Conservation (phyloP, 257 asterid species). For the Solanum appendiculatum region DNA sequence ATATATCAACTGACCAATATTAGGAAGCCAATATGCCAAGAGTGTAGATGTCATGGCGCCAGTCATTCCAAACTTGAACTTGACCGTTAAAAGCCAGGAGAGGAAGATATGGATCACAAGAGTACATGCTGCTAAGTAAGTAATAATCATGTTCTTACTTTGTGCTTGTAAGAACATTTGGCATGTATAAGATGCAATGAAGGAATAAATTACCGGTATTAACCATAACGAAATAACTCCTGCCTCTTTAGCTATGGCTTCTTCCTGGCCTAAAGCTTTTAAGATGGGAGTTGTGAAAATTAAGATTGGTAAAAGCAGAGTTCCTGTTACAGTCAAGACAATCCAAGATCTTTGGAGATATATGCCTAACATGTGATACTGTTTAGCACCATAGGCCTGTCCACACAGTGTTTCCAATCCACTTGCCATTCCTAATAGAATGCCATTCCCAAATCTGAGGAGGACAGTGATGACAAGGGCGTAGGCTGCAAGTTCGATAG, state of each 20-base stretch:
- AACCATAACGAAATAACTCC: constrained; percentile 42
- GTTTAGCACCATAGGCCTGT: constrained; percentile 77
- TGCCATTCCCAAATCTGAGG: constrained; percentile 36
- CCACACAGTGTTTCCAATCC: constrained; percentile 78
- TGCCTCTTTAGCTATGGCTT: constrained; percentile 32
- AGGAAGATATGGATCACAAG: constrained; percentile 39
- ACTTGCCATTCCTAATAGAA: constrained; percentile 62
- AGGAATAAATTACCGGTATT: constrained; percentile 51
- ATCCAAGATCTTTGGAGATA: constrained; percentile 83
- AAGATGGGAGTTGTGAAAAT: constrained; percentile 44
- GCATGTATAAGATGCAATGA: constrained; percentile 42
- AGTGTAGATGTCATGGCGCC: constrained; percentile 61
- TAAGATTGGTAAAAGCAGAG: constrained; percentile 35
- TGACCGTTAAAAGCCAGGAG: constrained; percentile 54
- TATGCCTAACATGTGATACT: constrained; percentile 72
- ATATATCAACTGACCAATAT: constrained; percentile 43
- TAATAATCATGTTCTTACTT: constrained; percentile 64
- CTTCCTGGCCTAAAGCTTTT: constrained; percentile 58
- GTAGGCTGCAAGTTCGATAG: constrained; percentile 39
- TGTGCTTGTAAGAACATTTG: constrained; percentile 80
- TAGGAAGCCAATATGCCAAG: constrained; percentile 65
- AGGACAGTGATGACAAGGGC: constrained; percentile 37
- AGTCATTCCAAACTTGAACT: constrained; percentile 34
- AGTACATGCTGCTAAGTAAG: constrained; percentile 45
- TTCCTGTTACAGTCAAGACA: constrained; percentile 20